Evolutionary conservation across 495 filamentous ascomycete species (phyloP).

Genomic region (Daldinia bambusicola): DNA sequence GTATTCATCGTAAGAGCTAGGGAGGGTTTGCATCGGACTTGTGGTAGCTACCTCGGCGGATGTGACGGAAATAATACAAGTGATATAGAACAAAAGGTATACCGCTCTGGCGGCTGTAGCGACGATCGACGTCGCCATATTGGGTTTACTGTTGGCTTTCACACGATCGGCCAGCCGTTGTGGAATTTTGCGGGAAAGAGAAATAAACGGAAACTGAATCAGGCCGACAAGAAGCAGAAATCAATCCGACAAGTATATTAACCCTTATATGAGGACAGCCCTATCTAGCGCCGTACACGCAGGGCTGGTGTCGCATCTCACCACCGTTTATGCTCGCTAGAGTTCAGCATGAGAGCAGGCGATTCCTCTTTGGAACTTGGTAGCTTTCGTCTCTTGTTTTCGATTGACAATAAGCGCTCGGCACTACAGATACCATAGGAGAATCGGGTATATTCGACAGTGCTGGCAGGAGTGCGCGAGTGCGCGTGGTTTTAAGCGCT

Average conservation of each 20-base stretch:
- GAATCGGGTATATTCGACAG: conserved; percentile 20
- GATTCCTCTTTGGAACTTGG: conserved; percentile 27
- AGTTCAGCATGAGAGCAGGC: conserved; percentile 28
- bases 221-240: conserved; percentile 13
- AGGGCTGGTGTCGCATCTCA: conserved; percentile 47
- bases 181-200: conserved; percentile 31
- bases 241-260: conserved; percentile 22
- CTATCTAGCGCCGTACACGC: conserved; percentile 33
- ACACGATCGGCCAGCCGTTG: conserved; percentile 44
- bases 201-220: conserved; percentile 19
- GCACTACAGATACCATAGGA: conserved; percentile 20
- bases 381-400: conserved; percentile 38
- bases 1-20: conserved; percentile 46
- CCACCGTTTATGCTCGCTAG: conserved; percentile 15
- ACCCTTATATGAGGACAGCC: conserved; percentile 34
- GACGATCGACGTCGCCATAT: conserved; percentile 57
- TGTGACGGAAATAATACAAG: conserved; percentile 43
- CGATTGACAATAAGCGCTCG: conserved; percentile 44
- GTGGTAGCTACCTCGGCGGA: conserved; percentile 48
- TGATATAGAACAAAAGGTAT: conserved; percentile 41
- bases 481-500: not conserved
- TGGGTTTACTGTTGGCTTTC: conserved; percentile 35
- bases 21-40: conserved; percentile 40
- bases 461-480: not conserved
- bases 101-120: conserved; percentile 51